Conservation (phyloP, 139 green algal species). For the Chlamydomonas sp. region DNA sequence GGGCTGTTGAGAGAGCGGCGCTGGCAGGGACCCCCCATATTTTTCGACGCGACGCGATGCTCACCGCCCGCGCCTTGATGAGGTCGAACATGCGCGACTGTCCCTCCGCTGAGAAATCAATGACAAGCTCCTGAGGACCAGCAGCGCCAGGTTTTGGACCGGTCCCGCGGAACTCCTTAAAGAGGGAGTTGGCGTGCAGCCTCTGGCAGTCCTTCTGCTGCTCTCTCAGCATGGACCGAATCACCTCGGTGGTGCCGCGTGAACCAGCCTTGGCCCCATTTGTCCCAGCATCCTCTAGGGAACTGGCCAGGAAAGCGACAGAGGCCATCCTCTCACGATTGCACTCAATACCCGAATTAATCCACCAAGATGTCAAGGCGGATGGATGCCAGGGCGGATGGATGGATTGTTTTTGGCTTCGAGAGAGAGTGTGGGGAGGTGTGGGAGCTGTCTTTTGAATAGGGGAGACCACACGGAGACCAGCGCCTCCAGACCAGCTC, state of each 20-base stretch:
- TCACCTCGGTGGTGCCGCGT: constrained; percentile 34
- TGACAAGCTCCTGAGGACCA: constrained; percentile 10
- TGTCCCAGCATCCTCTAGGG: constrained; percentile 19
- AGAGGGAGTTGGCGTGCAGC: constrained; percentile 37
- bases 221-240: constrained; percentile 35
- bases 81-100: constrained; percentile 39
- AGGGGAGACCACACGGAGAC: no score
- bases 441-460: no score
- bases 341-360: no score
- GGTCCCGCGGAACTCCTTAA: constrained; percentile 33
- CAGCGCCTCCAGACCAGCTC: no score
- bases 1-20: no score
- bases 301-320: constrained; percentile 29
- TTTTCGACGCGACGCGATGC: no score
- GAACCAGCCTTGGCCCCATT: no score
- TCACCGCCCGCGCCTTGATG: constrained; percentile 30
- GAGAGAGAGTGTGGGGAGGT: no score
- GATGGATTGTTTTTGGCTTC: no score
- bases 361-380: no score
- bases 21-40: no score
- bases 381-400: no score
- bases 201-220: constrained; percentile 25
- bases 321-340: constrained; percentile 6
- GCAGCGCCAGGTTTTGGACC: neutral
- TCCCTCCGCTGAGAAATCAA: constrained; percentile 40